Evolutionary conservation across 257 asterid species (phyloP).

Genomic region (Salvia miltiorrhiza): DNA sequence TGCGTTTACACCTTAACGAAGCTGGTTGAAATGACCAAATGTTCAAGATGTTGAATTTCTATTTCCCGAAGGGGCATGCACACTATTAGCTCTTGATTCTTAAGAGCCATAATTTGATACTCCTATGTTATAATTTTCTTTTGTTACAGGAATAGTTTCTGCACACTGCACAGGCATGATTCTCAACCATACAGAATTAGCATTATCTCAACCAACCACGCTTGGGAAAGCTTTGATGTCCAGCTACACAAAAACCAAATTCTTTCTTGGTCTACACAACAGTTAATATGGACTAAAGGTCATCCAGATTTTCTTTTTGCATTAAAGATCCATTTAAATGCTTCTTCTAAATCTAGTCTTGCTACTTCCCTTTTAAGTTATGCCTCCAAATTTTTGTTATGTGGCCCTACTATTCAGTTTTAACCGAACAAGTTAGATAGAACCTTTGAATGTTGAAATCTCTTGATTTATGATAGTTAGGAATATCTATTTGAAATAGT

Average conservation of each 20-base stretch:
- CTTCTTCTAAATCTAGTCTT: neutral
- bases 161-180: slow-evolving; percentile 33
- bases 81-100: neutral
- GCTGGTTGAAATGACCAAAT: neutral
- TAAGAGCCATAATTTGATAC: neutral
- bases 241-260: slow-evolving; percentile 48
- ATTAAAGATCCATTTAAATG: neutral
- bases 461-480: neutral
- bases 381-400: neutral
- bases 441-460: slow-evolving; percentile 1
- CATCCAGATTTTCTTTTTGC: neutral
- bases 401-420: neutral
- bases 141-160: slow-evolving; percentile 61
- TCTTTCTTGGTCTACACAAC: slow-evolving; percentile 62
- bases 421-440: neutral
- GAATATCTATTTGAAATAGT: neutral
- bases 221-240: slow-evolving; percentile 57
- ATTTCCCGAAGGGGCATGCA: neutral
- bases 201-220: slow-evolving; percentile 79
- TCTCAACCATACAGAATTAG: slow-evolving; percentile 43
- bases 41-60: neutral
- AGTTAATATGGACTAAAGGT: slow-evolving; percentile 29
- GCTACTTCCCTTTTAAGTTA: neutral
- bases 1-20: neutral
- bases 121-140: neutral